Conservation (phyloP, 2,329 filamentous ascomycete species). For the Graphilbum sp. region DNA sequence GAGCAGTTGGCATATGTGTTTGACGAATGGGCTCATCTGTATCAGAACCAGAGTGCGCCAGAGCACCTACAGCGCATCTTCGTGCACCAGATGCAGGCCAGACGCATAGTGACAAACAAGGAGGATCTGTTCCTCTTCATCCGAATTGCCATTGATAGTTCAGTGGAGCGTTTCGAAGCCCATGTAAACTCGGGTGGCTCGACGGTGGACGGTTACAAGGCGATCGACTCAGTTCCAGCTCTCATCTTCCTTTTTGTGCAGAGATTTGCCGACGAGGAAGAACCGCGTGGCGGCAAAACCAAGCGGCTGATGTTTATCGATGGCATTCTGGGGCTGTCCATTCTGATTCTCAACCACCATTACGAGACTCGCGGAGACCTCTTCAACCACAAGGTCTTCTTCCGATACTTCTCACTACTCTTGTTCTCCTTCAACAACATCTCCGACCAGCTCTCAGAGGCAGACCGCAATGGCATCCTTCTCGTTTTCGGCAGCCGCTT, state of each 20-base stretch:
- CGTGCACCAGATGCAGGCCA: constrained; percentile 65
- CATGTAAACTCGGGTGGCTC: constrained; percentile 44
- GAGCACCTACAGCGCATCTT: constrained; percentile 61
- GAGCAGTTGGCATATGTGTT: constrained; percentile 92
- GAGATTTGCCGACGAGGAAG: constrained; percentile 47
- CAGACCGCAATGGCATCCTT: constrained; percentile 53
- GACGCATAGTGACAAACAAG: constrained; percentile 53
- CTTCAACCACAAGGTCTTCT: constrained; percentile 82
- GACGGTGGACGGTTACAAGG: constrained; percentile 36
- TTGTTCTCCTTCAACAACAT: constrained; percentile 37
- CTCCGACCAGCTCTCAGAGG: constrained; percentile 38
- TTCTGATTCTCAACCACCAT: constrained; percentile 73
- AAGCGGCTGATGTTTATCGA: constrained; percentile 59
- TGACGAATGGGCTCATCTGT: constrained; percentile 82
- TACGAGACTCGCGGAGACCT: constrained; percentile 63
- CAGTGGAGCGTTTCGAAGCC: constrained; percentile 63
- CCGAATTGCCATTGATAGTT: constrained; percentile 64
- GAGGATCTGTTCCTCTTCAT: constrained; percentile 71
- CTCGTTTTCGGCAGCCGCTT: constrained; percentile 57
- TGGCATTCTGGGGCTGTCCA: constrained; percentile 58
- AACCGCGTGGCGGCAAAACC: constrained; percentile 25
- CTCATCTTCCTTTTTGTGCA: constrained; percentile 62
- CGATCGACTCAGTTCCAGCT: constrained; percentile 69
- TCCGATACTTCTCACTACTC: constrained; percentile 70
- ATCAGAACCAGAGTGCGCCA: constrained; percentile 58